Conservation (phyloP, 2,329 filamentous ascomycete genomes). For the Grosmannia clavigera region DNA sequence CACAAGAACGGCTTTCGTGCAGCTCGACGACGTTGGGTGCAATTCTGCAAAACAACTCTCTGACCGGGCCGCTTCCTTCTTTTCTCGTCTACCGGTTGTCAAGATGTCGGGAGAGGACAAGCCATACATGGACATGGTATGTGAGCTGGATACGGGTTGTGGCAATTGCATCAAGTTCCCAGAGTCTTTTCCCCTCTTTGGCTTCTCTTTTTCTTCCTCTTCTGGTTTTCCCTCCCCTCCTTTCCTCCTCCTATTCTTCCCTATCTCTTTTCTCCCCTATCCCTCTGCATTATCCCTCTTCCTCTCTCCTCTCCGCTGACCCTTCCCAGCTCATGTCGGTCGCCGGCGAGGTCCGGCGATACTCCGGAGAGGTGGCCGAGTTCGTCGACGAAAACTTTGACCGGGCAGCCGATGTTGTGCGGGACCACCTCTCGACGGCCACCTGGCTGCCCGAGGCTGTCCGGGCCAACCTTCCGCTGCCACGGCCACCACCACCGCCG, state of each 20-base stretch:
- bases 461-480: slow-evolving; percentile 43
- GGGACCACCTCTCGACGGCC: slow-evolving; percentile 54
- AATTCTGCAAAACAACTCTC: background rate
- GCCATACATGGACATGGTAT: background rate
- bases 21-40: background rate
- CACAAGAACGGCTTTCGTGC: background rate
- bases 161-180: background rate
- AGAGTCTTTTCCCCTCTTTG: background rate
- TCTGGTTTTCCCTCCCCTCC: background rate
- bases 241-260: background rate
- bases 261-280: background rate
- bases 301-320: background rate
- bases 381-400: slow-evolving; percentile 75
- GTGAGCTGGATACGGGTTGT: background rate
- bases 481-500: slow-evolving; percentile 23
- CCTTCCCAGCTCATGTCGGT: slow-evolving; percentile 35
- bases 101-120: background rate
- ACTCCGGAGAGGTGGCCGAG: slow-evolving; percentile 62
- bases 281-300: background rate
- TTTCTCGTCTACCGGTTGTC: background rate
- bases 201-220: background rate
- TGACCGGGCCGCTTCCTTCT: background rate
- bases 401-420: slow-evolving; percentile 55
- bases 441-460: slow-evolving; percentile 63
- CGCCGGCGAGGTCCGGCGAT: slow-evolving; percentile 53